These are phyloP conservation scores for Dendrobium chrysotoxum DNA, from an alignment of 106 monocot genomes.

Conservation along the genomic window DNA sequence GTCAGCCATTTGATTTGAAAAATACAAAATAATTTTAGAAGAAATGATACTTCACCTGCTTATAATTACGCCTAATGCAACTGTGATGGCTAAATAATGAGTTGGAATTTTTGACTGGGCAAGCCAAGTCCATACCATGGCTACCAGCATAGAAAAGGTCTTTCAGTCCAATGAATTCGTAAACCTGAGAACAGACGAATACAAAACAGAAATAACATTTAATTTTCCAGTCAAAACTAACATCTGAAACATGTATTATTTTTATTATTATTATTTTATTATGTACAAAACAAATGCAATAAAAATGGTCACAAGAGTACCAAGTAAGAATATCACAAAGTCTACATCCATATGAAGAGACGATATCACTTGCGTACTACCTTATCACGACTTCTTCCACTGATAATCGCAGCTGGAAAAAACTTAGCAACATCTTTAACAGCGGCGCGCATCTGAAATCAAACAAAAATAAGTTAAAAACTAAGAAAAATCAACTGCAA, in stretches of 20 bases:
- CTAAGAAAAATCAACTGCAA: background rate
- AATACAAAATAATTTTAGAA: too few relatives aligned
- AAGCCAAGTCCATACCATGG: slow-evolving; percentile 91
- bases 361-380: slow-evolving; percentile 9
- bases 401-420: slow-evolving; percentile 80
- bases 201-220: too few relatives aligned
- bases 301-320: background rate
- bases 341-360: too few relatives aligned
- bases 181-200: slow-evolving; percentile 39
- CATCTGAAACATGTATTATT: too few relatives aligned
- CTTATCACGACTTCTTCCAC: slow-evolving; percentile 78
- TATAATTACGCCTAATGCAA: slow-evolving; percentile 46
- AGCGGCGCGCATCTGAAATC: slow-evolving; percentile 63
- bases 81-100: slow-evolving; percentile 32
- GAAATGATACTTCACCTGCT: slow-evolving; percentile 28
- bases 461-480: background rate
- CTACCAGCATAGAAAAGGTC: slow-evolving; percentile 86
- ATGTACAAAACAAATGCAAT: background rate
- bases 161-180: slow-evolving; percentile 57
- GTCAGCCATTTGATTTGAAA: too few relatives aligned
- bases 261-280: too few relatives aligned
- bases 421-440: slow-evolving; percentile 53
- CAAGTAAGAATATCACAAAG: background rate
- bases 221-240: too few relatives aligned
- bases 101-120: slow-evolving; percentile 39